Conservation (phyloP, 441 rosid species). For the Francoa sonchifolia region DNA sequence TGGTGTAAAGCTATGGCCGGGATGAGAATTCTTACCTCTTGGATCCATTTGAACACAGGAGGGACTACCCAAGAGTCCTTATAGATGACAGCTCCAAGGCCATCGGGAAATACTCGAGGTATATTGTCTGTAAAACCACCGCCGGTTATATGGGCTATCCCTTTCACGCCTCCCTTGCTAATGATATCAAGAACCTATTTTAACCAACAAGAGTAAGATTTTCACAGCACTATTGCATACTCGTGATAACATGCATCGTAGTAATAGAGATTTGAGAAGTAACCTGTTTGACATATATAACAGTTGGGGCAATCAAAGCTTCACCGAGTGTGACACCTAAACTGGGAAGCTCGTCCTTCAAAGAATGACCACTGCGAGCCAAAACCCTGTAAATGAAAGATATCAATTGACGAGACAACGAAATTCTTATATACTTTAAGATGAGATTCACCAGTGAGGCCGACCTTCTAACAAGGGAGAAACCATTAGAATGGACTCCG, state of each 20-base stretch:
- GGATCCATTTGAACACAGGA: constrained; percentile 72
- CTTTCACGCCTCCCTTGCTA: constrained; percentile 77
- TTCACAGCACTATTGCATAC: background rate
- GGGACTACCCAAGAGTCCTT: constrained; percentile 66
- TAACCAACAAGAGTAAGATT: background rate
- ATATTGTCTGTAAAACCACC: constrained; percentile 93
- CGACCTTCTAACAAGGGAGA: constrained; percentile 86
- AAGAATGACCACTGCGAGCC: constrained; percentile 46
- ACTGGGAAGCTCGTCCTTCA: constrained; percentile 59
- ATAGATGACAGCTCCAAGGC: constrained; percentile 60
- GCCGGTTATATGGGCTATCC: constrained; percentile 86
- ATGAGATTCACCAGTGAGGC: background rate
- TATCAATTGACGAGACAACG: background rate
- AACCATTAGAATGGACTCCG: constrained; percentile 92
- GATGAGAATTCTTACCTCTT: constrained; percentile 49
- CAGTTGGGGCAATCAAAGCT: constrained; percentile 88
- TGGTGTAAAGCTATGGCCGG: background rate
- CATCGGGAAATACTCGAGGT: constrained; percentile 69
- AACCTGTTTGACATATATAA: constrained; percentile 83
- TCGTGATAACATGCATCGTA: background rate
- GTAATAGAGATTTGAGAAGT: constrained; percentile 1
- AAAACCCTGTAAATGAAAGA: constrained; percentile 36
- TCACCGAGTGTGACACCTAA: constrained; percentile 47
- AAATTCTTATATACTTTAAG: background rate
- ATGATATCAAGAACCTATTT: constrained; percentile 66